A percentile compares a stretch with the other conserved stretches of the same genome.
phyloP scores from a whole-genome alignment of 1,284 basidiomycete genomes.

The Phenoliferia sp. region DNA sequence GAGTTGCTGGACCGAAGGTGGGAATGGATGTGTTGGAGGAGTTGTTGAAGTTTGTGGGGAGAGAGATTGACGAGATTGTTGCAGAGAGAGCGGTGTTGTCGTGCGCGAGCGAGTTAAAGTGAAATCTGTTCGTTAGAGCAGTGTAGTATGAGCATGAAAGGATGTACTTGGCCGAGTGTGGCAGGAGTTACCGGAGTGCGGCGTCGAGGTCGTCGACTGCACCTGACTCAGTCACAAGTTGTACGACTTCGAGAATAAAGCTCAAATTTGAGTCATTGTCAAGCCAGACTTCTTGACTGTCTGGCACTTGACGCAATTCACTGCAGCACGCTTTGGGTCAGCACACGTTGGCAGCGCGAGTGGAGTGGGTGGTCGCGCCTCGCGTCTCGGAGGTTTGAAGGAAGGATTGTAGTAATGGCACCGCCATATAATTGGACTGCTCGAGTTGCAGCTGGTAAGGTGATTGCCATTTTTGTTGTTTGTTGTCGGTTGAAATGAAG shows the following conservation, averaged over 20 bases:
- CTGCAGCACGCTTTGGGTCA: conserved; percentile 47
- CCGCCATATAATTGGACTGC: conserved; percentile 52
- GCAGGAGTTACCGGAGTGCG: conserved; percentile 36
- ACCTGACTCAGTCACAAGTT: conserved; percentile 60
- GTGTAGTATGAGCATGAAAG: background rate
- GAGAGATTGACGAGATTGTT: conserved; percentile 43
- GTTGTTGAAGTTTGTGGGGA: conserved; percentile 24
- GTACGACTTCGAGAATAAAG: conserved; percentile 79
- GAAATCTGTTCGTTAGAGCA: conserved; percentile 56
- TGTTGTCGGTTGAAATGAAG: background rate
- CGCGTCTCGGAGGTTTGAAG: conserved; percentile 67
- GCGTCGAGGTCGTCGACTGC: conserved; percentile 47
- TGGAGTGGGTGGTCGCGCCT: conserved; percentile 40
- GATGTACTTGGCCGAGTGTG: conserved; percentile 8
- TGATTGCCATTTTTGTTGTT: background rate
- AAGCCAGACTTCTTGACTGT: conserved; percentile 92
- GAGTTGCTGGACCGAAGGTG: conserved; percentile 57
- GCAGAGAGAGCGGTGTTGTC: conserved; percentile 72
- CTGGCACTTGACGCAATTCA: conserved; percentile 85
- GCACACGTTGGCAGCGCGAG: background rate
- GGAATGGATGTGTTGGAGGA: conserved; percentile 38
- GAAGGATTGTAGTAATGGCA: conserved; percentile 66
- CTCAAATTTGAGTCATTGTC: conserved; percentile 64
- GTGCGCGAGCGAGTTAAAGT: conserved; percentile 85
- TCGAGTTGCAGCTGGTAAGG: background rate